Evolutionary conservation across 2,329 filamentous ascomycete genomes (phyloP).

Genomic region (Aspergillus fijiensis): DNA sequence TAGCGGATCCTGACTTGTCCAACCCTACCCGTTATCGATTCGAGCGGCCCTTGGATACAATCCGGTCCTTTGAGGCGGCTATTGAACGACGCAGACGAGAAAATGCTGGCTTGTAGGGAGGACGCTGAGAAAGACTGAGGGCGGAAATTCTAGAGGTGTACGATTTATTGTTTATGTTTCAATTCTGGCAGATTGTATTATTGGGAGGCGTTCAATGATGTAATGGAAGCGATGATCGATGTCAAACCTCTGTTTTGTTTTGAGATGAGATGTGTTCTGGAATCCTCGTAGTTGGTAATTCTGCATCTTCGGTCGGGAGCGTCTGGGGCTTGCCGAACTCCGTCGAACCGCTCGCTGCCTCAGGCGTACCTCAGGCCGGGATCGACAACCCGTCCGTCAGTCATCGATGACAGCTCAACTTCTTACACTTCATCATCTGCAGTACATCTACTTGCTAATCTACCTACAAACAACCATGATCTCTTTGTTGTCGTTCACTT

Average conservation of each 20-base stretch:
- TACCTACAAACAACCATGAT: not conserved
- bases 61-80: slow-evolving; percentile 82
- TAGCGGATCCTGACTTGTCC: slow-evolving; percentile 84
- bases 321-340: not conserved
- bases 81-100: slow-evolving; percentile 62
- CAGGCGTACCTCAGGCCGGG: not conserved
- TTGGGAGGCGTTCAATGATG: slow-evolving; percentile 1
- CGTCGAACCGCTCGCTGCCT: not conserved
- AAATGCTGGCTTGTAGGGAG: slow-evolving; percentile 46
- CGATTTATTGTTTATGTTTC: not conserved
- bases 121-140: not conserved
- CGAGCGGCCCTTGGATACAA: slow-evolving; percentile 89
- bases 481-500: not conserved
- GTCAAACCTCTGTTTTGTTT: not conserved
- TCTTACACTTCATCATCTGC: not conserved
- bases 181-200: not conserved
- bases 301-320: not conserved
- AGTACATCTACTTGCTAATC: not conserved
- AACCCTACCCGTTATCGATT: slow-evolving; percentile 85
- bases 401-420: not conserved
- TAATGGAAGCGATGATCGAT: slow-evolving; percentile 1
- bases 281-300: no score
- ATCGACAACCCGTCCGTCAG: not conserved
- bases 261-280: not conserved
- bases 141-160: not conserved